Evolutionary conservation across 2,329 filamentous ascomycete species (phyloP).

Genomic region (Pleomassaria siparia): DNA sequence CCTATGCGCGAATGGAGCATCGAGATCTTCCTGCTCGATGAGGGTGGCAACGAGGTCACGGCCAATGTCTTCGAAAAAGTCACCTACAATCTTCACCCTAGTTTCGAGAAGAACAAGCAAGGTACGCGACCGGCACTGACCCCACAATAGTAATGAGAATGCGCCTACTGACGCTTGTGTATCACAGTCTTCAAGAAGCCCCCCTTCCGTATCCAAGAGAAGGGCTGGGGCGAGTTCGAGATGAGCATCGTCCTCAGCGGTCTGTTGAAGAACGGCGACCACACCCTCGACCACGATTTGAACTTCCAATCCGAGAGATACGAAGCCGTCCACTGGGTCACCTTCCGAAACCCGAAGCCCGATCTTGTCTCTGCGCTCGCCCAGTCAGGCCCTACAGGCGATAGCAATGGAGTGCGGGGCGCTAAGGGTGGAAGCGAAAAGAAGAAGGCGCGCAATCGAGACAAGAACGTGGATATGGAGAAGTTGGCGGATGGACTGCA

Average conservation of each 20-base stretch:
- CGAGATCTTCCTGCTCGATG: slow-evolving; percentile 79
- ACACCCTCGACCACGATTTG: slow-evolving; percentile 80
- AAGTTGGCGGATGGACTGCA: slow-evolving; percentile 91
- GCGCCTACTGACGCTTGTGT: not conserved
- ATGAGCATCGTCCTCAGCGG: slow-evolving; percentile 83
- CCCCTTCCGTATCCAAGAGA: slow-evolving; percentile 87
- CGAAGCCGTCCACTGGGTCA: slow-evolving; percentile 76
- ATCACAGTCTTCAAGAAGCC: slow-evolving; percentile 71
- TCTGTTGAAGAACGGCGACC: slow-evolving; percentile 81
- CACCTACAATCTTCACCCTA: slow-evolving; percentile 89
- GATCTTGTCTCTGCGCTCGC: slow-evolving; percentile 76
- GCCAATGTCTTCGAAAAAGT: slow-evolving; percentile 90
- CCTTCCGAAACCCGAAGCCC: slow-evolving; percentile 91
- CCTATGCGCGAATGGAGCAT: slow-evolving; percentile 94
- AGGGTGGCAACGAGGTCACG: slow-evolving; percentile 79
- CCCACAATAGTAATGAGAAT: not conserved
- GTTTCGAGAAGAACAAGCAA: slow-evolving; percentile 84
- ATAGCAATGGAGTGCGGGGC: slow-evolving; percentile 61
- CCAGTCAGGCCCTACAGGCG: slow-evolving; percentile 75
- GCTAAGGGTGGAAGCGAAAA: slow-evolving; percentile 70
- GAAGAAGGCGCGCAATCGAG: slow-evolving; percentile 69
- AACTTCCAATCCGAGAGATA: slow-evolving; percentile 85
- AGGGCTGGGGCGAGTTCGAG: slow-evolving; percentile 99
- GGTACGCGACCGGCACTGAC: slow-evolving; percentile 53
- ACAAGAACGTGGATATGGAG: slow-evolving; percentile 80